Base-by-base conservation (phyloP, 1,284 basidiomycete species). In the Filobasidium uniguttulatum region DNA sequence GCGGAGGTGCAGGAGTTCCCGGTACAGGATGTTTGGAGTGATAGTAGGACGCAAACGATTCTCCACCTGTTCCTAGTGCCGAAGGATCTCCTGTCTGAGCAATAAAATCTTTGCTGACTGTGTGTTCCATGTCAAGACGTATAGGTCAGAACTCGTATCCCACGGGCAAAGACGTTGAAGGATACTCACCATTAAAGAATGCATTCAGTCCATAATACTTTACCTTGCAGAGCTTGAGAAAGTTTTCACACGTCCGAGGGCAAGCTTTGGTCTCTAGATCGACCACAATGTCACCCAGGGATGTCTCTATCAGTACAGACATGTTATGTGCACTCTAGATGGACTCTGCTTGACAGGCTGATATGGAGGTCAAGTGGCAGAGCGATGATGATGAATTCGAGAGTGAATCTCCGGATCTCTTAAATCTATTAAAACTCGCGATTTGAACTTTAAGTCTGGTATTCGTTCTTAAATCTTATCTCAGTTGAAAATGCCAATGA, bases 301-400 rank as follows among this genome's bases (percentile, higher is more conserved):
- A 94, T 5, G 91, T 97, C 74, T 97, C 91, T 57, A 97, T 78
- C 55, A 97, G 77, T 43, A 97, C 87, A 56, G 89, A 94, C 91
- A 96, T 96, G 57, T 41, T 47, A 15, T 25, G 7, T 45, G 5
- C 10, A 10, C 19, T 20, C 31, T n/a, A n/a, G n/a, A n/a, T n/a
- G n/a, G n/a, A n/a, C n/a, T n/a, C n/a, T n/a, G n/a, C n/a, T n/a
- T n/a, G n/a, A n/a, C n/a, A n/a, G n/a, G n/a, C n/a, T n/a, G n/a
- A n/a, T n/a, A n/a, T n/a, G n/a, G n/a, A n/a, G n/a, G n/a, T n/a
- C n/a, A n/a, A n/a, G n/a, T n/a, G n/a, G n/a, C n/a, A n/a, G n/a
- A n/a, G n/a, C n/a, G n/a, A n/a, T n/a, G n/a, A n/a, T n/a, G n/a
- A n/a, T n/a, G n/a, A n/a, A n/a, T n/a, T n/a, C n/a, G n/a, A n/a